phyloP scores from a whole-genome alignment of 495 filamentous ascomycete species.

The Hypoxylon subgilvum region DNA sequence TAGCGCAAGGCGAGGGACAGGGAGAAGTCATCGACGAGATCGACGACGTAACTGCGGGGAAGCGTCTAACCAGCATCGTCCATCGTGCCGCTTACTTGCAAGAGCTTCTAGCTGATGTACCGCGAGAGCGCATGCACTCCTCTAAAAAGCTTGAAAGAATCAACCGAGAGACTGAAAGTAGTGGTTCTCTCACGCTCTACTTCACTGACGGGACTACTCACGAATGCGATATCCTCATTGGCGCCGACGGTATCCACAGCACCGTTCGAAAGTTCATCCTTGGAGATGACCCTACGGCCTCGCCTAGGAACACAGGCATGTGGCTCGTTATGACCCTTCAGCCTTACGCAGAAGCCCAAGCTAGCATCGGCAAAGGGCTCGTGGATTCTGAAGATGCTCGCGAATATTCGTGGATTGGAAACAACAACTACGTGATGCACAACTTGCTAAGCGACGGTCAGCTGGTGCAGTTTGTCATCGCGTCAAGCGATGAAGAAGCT shows the following conservation, averaged over 20 bases:
- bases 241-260: slow-evolving; percentile 56
- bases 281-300: slow-evolving; percentile 13
- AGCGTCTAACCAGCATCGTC: slow-evolving; percentile 22
- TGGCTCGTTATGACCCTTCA: slow-evolving; percentile 26
- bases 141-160: slow-evolving; percentile 26
- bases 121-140: slow-evolving; percentile 18
- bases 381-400: slow-evolving; percentile 16
- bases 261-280: slow-evolving; percentile 39
- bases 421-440: slow-evolving; percentile 13
- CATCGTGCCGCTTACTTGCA: slow-evolving; percentile 17
- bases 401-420: slow-evolving; percentile 24
- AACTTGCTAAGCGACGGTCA: slow-evolving; percentile 20
- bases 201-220: slow-evolving; percentile 46
- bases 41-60: neutral
- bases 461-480: slow-evolving; percentile 25
- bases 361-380: slow-evolving; percentile 13
- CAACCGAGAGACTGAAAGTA: slow-evolving; percentile 16
- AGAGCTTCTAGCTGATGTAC: slow-evolving; percentile 10
- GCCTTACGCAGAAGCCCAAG: slow-evolving; percentile 19
- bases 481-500: slow-evolving; percentile 14
- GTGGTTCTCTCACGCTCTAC: slow-evolving; percentile 12
- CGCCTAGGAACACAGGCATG: slow-evolving; percentile 12
- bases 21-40: slow-evolving; percentile 6
- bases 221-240: slow-evolving; percentile 53
- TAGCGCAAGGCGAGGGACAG: neutral